These are phyloP conservation scores for Rhododendron vialii DNA, from an alignment of 148 eudicot genomes.

Conservation along the genomic window DNA sequence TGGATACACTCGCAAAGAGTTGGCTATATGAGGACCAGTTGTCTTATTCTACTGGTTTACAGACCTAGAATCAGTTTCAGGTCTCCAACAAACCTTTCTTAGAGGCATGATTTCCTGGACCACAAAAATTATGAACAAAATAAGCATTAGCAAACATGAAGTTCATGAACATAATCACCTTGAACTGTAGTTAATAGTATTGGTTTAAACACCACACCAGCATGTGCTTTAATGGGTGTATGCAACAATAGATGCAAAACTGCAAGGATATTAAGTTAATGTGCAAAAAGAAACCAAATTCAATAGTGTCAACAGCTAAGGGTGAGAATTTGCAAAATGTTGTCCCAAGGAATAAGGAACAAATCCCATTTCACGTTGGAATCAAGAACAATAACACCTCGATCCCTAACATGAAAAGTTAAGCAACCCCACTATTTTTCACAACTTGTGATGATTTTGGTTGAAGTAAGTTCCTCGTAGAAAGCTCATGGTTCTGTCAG, in stretches of 20 bases:
- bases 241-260: neutral
- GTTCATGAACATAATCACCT: neutral
- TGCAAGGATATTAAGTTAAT: neutral
- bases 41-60: constrained; percentile 32
- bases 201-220: neutral
- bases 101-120: constrained; percentile 77
- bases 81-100: constrained; percentile 73
- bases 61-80: constrained; percentile 67
- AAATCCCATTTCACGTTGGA: too few relatives aligned
- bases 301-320: neutral
- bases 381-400: too few relatives aligned
- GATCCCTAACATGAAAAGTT: too few relatives aligned
- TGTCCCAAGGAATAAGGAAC: neutral
- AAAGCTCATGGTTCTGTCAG: neutral
- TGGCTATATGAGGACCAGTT: constrained; percentile 24
- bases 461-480: neutral
- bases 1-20: too few relatives aligned
- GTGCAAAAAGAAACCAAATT: neutral
- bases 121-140: neutral
- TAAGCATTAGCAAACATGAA: neutral
- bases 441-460: neutral
- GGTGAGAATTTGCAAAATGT: neutral
- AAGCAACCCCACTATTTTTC: neutral
- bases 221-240: neutral
- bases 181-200: neutral